Evolutionary conservation across 495 filamentous ascomycete genomes (phyloP).

Genomic region (Aspergillus egyptiacus): DNA sequence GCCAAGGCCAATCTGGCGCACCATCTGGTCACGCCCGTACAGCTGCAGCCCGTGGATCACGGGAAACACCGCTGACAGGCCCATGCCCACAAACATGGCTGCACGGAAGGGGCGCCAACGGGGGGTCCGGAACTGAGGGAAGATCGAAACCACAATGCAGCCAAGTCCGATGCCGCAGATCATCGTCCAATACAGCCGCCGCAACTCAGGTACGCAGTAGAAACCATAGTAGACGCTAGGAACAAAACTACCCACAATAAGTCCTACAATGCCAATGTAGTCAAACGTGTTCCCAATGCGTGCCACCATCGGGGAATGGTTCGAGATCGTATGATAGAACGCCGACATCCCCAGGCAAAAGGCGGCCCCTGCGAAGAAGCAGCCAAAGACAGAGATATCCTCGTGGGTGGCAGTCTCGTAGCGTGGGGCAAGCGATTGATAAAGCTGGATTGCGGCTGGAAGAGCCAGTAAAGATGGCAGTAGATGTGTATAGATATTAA

Average conservation of each 20-base stretch:
- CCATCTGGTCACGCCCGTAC: slow-evolving; percentile 53
- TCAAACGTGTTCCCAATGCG: slow-evolving; percentile 70
- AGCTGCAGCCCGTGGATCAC: slow-evolving; percentile 64
- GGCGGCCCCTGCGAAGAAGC: slow-evolving; percentile 72
- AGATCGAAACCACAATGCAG: slow-evolving; percentile 67
- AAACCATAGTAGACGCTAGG: slow-evolving; percentile 87
- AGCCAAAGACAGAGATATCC: slow-evolving; percentile 66
- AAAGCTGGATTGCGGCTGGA: slow-evolving; percentile 37
- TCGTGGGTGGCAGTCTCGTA: slow-evolving; percentile 57
- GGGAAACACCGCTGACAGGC: slow-evolving; percentile 76
- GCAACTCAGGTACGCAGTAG: slow-evolving; percentile 55
- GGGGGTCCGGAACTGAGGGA: slow-evolving; percentile 76
- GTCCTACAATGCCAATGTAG: slow-evolving; percentile 82
- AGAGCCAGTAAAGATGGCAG: slow-evolving; percentile 43
- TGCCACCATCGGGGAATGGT: slow-evolving; percentile 55
- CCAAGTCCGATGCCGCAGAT: slow-evolving; percentile 70
- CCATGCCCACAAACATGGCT: slow-evolving; percentile 85
- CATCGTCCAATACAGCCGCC: slow-evolving; percentile 68
- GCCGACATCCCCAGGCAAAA: slow-evolving; percentile 81
- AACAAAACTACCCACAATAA: slow-evolving; percentile 84
- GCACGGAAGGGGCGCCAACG: slow-evolving; percentile 80
- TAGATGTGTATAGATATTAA: slow-evolving; percentile 91
- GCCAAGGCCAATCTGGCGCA: slow-evolving; percentile 68
- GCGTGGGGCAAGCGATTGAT: slow-evolving; percentile 52
- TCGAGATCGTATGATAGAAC: slow-evolving; percentile 66